Conservation (phyloP, 2,329 filamentous ascomycete genomes). For the Hypoxylon sp. region DNA sequence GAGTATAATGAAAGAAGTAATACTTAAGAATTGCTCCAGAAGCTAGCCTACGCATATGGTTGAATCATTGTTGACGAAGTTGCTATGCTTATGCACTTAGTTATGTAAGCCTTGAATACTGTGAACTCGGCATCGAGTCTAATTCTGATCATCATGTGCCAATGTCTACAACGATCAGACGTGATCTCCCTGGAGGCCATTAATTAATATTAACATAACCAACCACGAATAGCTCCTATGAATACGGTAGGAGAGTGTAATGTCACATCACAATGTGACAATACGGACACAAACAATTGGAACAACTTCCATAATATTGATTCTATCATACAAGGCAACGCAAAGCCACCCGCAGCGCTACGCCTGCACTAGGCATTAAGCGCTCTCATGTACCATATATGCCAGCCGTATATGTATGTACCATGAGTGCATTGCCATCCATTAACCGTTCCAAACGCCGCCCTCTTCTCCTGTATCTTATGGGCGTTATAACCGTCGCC, state of each 20-base stretch:
- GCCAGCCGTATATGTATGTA: neutral
- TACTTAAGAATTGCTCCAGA: neutral
- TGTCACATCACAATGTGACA: constrained; percentile 1
- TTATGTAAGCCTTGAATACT: neutral
- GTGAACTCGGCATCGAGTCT: too few relatives aligned
- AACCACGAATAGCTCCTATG: neutral
- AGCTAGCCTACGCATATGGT: too few relatives aligned
- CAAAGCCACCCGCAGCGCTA: constrained; percentile 4
- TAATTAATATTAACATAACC: neutral
- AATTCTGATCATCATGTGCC: too few relatives aligned
- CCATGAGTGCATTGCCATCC: constrained; percentile 24
- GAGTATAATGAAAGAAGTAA: neutral
- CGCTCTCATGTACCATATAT: constrained; percentile 15
- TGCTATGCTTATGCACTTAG: neutral
- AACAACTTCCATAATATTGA: constrained; percentile 34
- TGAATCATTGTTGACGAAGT: too few relatives aligned
- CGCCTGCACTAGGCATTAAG: constrained; percentile 10
- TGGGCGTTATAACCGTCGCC: constrained; percentile 15
- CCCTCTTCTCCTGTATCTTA: constrained; percentile 19
- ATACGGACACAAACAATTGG: neutral
- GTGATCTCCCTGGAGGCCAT: neutral
- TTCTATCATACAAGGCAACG: constrained; percentile 36
- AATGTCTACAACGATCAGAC: too few relatives aligned
- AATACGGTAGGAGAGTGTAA: neutral
- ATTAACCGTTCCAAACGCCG: constrained; percentile 25